phyloP scores from a whole-genome alignment of 2,329 filamentous ascomycete species.

The Phaeoacremonium minimum region DNA sequence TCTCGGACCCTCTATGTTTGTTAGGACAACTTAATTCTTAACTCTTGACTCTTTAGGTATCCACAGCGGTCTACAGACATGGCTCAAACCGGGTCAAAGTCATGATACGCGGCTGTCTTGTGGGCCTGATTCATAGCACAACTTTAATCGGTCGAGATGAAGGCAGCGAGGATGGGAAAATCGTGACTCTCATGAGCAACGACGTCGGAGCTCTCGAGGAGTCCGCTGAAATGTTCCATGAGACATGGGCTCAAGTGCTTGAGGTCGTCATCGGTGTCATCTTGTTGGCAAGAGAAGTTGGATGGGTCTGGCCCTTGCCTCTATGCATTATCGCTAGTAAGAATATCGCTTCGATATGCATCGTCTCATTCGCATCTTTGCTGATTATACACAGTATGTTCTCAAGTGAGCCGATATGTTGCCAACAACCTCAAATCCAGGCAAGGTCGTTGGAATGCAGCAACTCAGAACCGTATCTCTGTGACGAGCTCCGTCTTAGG shows the following conservation, averaged over 20 bases:
- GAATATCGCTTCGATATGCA: slow-evolving; percentile 9
- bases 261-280: slow-evolving; percentile 33
- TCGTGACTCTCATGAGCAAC: slow-evolving; percentile 33
- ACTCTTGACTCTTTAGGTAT: slow-evolving; percentile 8
- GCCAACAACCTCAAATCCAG: slow-evolving; percentile 26
- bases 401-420: slow-evolving; percentile 33
- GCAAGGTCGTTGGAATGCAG: slow-evolving; percentile 33
- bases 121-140: slow-evolving; percentile 13
- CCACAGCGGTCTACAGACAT: slow-evolving; percentile 14
- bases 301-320: slow-evolving; percentile 36
- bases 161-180: slow-evolving; percentile 23
- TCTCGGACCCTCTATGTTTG: not conserved
- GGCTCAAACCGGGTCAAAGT: slow-evolving; percentile 14
- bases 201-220: slow-evolving; percentile 29
- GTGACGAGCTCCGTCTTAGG: slow-evolving; percentile 26
- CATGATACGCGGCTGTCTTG: slow-evolving; percentile 14
- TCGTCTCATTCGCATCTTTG: not conserved
- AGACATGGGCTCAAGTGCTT: slow-evolving; percentile 34
- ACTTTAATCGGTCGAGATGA: slow-evolving; percentile 3
- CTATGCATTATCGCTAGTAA: slow-evolving; percentile 34
- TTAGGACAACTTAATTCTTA: not conserved
- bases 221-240: slow-evolving; percentile 31
- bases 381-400: slow-evolving; percentile 27
- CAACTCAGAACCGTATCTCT: slow-evolving; percentile 33
- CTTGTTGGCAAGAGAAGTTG: slow-evolving; percentile 31